Evolutionary conservation across 148 eudicot species (phyloP).

Genomic region (Oxyria digyna): DNA sequence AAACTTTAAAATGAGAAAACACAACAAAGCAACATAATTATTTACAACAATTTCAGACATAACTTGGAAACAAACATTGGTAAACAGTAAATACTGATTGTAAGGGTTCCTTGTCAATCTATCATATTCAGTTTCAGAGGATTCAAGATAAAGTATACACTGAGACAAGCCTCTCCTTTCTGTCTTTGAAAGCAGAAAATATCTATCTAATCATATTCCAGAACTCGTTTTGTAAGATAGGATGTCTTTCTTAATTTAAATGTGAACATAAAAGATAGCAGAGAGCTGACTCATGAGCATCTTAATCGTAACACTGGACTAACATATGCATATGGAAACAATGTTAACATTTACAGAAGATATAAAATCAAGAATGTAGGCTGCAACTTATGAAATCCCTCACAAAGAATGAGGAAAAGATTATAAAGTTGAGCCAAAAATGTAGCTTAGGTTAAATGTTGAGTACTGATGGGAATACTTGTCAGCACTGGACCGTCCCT

Average conservation of each 20-base stretch:
- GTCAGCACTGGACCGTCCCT: constrained; percentile 30
- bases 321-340: neutral
- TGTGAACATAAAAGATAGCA: constrained; percentile 10
- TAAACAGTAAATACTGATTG: neutral
- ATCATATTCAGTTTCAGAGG: neutral
- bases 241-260: neutral
- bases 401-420: neutral
- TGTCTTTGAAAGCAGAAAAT: no score
- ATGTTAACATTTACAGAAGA: neutral
- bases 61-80: neutral
- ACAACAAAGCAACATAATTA: neutral
- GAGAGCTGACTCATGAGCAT: constrained; percentile 21
- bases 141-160: neutral
- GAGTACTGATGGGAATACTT: neutral
- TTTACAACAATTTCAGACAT: neutral
- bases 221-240: neutral
- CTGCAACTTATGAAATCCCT: neutral
- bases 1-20: no score
- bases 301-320: neutral
- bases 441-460: constrained; percentile 7
- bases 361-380: neutral
- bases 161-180: neutral
- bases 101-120: neutral
- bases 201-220: neutral
- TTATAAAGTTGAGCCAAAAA: neutral